Percentiles rank a stretch among this genome's conserved stretches.
These are phyloP conservation scores for Lactifluus subvellereus DNA, from an alignment of 768 basidiomycete genomes.

Conservation along the genomic window DNA sequence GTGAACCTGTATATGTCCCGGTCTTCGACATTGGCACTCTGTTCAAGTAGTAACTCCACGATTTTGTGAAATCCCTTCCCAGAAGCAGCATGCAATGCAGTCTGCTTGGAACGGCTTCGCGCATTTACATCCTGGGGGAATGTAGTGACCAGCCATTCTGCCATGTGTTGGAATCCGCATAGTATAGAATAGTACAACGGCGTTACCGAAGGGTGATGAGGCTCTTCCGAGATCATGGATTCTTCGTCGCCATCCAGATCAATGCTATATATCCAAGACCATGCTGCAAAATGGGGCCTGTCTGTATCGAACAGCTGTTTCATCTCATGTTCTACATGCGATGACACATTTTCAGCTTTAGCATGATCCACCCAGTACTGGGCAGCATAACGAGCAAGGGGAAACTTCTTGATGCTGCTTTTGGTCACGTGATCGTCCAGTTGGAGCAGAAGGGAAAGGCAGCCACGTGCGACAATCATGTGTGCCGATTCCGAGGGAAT, in stretches of 20 bases:
- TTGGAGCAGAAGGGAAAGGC: background rate
- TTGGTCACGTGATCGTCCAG: background rate
- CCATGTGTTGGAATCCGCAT: background rate
- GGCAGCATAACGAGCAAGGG: constrained; percentile 3
- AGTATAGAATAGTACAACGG: background rate
- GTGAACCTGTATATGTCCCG: background rate
- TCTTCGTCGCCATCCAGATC: too few relatives aligned
- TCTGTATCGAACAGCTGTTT: background rate
- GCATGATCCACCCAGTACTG: background rate
- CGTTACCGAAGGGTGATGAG: rapidly evolving
- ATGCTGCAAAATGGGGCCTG: background rate
- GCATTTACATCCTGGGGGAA: background rate
- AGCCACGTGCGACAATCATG: background rate
- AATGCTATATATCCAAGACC: background rate
- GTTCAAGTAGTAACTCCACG: too few relatives aligned
- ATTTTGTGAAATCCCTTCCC: background rate
- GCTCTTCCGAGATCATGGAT: too few relatives aligned
- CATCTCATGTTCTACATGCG: background rate
- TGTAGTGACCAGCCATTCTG: background rate
- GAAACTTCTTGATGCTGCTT: background rate
- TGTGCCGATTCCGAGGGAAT: background rate
- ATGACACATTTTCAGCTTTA: background rate
- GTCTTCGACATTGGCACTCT: background rate
- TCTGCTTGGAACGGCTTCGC: background rate
- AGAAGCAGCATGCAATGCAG: background rate